These are phyloP conservation scores for Aethionema arabicum DNA, from an alignment of 345 rosid species.

Conservation along the genomic window DNA sequence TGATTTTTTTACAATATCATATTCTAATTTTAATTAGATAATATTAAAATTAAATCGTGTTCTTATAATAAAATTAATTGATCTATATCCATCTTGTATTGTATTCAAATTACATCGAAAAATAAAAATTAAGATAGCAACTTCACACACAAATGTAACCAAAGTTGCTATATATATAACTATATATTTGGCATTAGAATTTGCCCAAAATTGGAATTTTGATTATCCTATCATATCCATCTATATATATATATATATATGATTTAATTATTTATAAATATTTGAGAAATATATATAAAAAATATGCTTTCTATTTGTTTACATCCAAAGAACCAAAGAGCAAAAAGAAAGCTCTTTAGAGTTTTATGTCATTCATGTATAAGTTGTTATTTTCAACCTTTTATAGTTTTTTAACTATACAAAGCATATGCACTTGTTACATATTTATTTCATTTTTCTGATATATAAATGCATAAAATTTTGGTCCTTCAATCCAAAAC, in stretches of 20 bases:
- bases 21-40: too few relatives aligned
- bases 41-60: too few relatives aligned
- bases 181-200: slow-evolving; percentile 22
- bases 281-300: background rate
- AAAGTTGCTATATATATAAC: background rate
- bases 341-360: slow-evolving; percentile 29
- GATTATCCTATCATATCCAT: background rate
- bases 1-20: too few relatives aligned
- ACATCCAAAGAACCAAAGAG: slow-evolving; percentile 20
- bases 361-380: slow-evolving; percentile 20
- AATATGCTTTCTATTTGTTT: slow-evolving; percentile 12
- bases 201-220: slow-evolving; percentile 24
- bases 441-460: slow-evolving; percentile 4
- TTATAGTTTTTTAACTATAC: background rate
- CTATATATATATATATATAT: slow-evolving; percentile 7
- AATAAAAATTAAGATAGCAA: slow-evolving; percentile 1
- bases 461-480: slow-evolving; percentile 20
- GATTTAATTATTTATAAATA: background rate
- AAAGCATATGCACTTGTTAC: background rate
- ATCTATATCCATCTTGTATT: too few relatives aligned
- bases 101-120: background rate
- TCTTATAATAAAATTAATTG: too few relatives aligned
- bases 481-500: slow-evolving; percentile 6
- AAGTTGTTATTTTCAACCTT: slow-evolving; percentile 6
- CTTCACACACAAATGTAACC: slow-evolving; percentile 12